Evolutionary conservation across 139 green algal species (phyloP).

Genomic region (Desmodesmus armatus): DNA sequence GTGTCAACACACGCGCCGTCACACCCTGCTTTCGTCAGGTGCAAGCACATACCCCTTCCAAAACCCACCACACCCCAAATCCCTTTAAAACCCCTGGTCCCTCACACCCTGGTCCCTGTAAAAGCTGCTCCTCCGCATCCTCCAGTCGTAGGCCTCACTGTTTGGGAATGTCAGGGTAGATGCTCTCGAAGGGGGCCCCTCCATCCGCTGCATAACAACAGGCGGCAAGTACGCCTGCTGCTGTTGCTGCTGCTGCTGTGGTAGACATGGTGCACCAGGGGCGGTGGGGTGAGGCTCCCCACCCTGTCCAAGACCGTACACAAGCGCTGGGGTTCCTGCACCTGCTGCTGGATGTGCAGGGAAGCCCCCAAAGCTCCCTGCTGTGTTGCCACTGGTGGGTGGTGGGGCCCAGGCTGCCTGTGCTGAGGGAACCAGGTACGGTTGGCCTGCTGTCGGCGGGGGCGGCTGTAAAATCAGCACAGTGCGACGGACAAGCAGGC

Average conservation of each 20-base stretch:
- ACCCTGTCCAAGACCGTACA: too few relatives aligned
- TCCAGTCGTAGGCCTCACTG: too few relatives aligned
- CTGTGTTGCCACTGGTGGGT: background rate
- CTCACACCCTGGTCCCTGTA: too few relatives aligned
- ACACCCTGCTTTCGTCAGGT: too few relatives aligned
- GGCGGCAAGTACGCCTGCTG: background rate
- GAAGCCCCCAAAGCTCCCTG: slow-evolving; percentile 13
- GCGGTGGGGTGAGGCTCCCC: background rate
- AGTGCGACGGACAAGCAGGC: background rate
- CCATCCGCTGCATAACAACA: too few relatives aligned
- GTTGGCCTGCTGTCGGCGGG: slow-evolving; percentile 25
- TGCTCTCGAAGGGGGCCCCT: too few relatives aligned
- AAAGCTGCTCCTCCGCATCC: too few relatives aligned
- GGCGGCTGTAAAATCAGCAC: background rate
- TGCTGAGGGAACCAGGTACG: background rate
- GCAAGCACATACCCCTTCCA: too few relatives aligned
- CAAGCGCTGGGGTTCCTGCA: background rate
- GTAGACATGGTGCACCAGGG: slow-evolving; percentile 1
- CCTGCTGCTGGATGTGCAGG: background rate
- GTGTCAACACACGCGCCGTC: too few relatives aligned
- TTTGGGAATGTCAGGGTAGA: too few relatives aligned
- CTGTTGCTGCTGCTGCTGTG: background rate
- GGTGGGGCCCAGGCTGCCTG: background rate
- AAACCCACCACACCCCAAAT: too few relatives aligned
- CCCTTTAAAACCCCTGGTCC: too few relatives aligned